Percentiles rank a stretch among this genome's conserved stretches.
phyloP scores from a whole-genome alignment of 2,329 filamentous ascomycete genomes.

The Microdochium bolleyi region DNA sequence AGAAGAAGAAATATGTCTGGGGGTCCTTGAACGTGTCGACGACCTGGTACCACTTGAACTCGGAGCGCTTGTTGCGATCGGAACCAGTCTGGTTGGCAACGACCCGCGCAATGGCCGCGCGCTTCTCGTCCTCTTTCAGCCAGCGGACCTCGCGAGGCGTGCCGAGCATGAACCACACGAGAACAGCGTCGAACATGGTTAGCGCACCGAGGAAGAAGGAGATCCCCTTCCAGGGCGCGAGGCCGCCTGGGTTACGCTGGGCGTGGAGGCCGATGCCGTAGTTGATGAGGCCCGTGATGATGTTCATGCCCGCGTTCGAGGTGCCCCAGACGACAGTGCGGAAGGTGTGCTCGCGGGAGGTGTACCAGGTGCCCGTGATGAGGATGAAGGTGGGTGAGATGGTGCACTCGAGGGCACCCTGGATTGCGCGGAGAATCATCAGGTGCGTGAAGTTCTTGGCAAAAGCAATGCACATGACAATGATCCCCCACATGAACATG shows the following conservation, averaged over 20 bases:
- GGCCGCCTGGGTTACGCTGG: constrained; percentile 10
- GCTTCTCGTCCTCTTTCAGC: constrained; percentile 20
- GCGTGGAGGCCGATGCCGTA: constrained; percentile 16
- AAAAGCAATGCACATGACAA: constrained; percentile 19
- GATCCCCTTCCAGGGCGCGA: constrained; percentile 19
- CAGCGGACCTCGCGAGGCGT: constrained; percentile 21
- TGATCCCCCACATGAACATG: constrained; percentile 22
- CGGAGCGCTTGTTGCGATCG: constrained; percentile 14
- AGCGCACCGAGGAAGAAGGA: constrained; percentile 18
- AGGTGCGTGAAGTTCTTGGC: constrained; percentile 19
- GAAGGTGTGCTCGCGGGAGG: constrained; percentile 18
- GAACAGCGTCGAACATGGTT: constrained; percentile 13
- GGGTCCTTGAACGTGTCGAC: constrained; percentile 18
- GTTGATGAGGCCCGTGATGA: constrained; percentile 19
- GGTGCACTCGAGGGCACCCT: constrained; percentile 20
- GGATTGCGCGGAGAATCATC: constrained; percentile 18
- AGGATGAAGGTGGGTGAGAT: constrained; percentile 20
- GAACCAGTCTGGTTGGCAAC: constrained; percentile 18
- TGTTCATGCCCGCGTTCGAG: constrained; percentile 21
- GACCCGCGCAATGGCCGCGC: constrained; percentile 17
- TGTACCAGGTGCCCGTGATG: constrained; percentile 23
- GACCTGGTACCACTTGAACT: constrained; percentile 20
- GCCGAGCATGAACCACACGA: constrained; percentile 18
- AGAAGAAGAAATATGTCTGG: constrained; percentile 25
- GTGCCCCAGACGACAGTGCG: constrained; percentile 23